Base-by-base conservation (phyloP, 1,284 basidiomycete genomes). In the Dichomitus squalens region DNA sequence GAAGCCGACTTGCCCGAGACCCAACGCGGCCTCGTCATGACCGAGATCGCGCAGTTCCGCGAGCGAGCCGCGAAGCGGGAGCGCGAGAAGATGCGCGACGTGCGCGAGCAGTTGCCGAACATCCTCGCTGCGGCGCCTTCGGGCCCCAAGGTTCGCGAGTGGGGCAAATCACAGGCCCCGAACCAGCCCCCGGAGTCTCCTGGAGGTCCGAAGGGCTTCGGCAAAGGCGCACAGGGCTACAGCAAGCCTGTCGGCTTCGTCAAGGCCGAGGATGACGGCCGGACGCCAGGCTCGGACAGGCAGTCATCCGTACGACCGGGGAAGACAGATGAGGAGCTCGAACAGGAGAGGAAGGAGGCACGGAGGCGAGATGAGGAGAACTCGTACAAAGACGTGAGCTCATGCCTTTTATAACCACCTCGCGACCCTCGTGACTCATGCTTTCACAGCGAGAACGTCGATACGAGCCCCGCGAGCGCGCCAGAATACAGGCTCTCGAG, bases 1-100 rank as follows among this genome's bases (percentile, higher is more conserved):
- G 93, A 96, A 76, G 92, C 93, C 50, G 95, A 98, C 69, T 82
- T 98, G 27, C 95, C 95, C n/a, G 95, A 96, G 75, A 92, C 92
- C 1, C 94, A 96, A 73, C 89, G 95, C 21, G 94, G 92, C 2
- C 88, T 93, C 31, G 95, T 98, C 54, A 89, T 98, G 57, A 93
- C 89, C 34, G 95, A 98, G 71, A 98, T 98, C 60, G 94, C 95
- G 0, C 89, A 95, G 66, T 98, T 96, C 73, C 84, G 93, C 53
- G 92, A 95, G 73, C 84, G 90, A 16, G 90, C 93, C 0, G 93
- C 91, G 12, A 92, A 93, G 70, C 79, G 90, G 27, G 93, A 96
- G 68, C 82, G 90, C 33, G 92, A 95, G 72, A 93, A 93, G 76
- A 77, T 90, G 76, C 79, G 83, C 52, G 85, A 91, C 65, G 88